These are phyloP conservation scores for Euphorbia tirucalli DNA, from an alignment of 345 rosid species.

Conservation along the genomic window DNA sequence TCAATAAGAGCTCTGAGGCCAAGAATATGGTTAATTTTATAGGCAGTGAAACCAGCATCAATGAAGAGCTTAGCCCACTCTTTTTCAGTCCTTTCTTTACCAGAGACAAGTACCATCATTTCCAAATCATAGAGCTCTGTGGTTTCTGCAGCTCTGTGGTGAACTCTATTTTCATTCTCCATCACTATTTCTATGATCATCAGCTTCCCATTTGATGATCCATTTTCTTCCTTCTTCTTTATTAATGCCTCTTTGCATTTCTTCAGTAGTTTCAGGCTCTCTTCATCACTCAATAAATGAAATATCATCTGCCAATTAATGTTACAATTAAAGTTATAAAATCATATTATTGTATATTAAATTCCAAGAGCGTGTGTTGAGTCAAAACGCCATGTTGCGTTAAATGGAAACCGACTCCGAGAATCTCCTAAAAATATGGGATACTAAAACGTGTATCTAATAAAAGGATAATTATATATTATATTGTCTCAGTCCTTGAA, in stretches of 20 bases:
- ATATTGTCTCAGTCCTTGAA: too few relatives aligned
- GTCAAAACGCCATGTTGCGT: too few relatives aligned
- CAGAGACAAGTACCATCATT: conserved; percentile 15
- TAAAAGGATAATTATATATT: too few relatives aligned
- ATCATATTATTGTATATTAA: too few relatives aligned
- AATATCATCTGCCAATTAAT: conserved; percentile 1
- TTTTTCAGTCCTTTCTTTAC: conserved; percentile 25
- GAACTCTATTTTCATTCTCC: background rate
- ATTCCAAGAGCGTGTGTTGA: too few relatives aligned
- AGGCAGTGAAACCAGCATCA: conserved; percentile 28
- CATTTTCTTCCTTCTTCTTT: background rate
- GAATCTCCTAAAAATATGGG: too few relatives aligned
- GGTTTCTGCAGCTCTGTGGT: background rate
- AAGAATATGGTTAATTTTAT: conserved; percentile 23
- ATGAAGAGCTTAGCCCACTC: conserved; percentile 35
- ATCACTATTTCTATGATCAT: conserved; percentile 16
- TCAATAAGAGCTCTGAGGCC: conserved; percentile 31
- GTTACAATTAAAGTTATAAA: background rate
- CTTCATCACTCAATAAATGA: conserved; percentile 16
- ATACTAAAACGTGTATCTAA: too few relatives aligned
- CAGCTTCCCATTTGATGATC: conserved; percentile 5
- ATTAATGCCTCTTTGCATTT: conserved; percentile 17
- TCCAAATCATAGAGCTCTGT: conserved; percentile 23
- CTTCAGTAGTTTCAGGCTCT: conserved; percentile 12
- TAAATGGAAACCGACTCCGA: too few relatives aligned